phyloP scores from a whole-genome alignment of 164 flowering plant species.

The Nymphaea thermarum region DNA sequence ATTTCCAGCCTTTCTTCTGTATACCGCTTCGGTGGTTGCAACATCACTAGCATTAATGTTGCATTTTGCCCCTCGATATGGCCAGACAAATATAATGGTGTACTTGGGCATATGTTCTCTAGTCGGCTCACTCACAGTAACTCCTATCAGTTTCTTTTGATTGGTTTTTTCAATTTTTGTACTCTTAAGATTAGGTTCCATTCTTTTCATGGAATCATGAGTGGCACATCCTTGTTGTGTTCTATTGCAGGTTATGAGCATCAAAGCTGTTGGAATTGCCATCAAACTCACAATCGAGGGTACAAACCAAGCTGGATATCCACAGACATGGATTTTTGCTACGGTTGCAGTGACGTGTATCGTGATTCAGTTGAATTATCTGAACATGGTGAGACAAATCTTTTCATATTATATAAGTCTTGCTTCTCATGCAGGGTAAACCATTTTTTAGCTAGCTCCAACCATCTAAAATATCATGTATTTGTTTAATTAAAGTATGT shows the following conservation, averaged over 20 bases:
- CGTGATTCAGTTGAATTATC: conserved; percentile 71
- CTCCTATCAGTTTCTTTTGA: background rate
- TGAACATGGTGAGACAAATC: conserved; percentile 58
- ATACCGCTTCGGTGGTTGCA: conserved; percentile 59
- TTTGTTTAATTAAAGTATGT: too few species aligned
- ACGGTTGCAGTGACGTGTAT: conserved; percentile 69
- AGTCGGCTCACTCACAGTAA: conserved; percentile 86
- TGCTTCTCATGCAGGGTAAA: too few species aligned
- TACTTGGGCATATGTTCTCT: conserved; percentile 82
- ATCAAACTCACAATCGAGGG: conserved; percentile 87
- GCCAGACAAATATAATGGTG: conserved; percentile 77
- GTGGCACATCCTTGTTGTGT: background rate
- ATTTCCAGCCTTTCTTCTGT: conserved; percentile 74
- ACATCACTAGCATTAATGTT: conserved; percentile 50
- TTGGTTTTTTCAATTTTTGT: background rate
- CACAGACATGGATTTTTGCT: conserved; percentile 79
- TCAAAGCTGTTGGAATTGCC: conserved; percentile 94
- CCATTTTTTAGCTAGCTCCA: too few species aligned
- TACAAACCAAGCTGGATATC: conserved; percentile 37
- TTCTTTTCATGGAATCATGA: background rate
- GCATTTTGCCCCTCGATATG: conserved; percentile 75
- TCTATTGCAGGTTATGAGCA: conserved; percentile 73
- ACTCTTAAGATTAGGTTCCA: background rate
- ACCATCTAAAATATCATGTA: too few species aligned
- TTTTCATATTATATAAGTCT: background rate